Conservation (phyloP, 164 flowering plant species). For the Aristolochia californica region DNA sequence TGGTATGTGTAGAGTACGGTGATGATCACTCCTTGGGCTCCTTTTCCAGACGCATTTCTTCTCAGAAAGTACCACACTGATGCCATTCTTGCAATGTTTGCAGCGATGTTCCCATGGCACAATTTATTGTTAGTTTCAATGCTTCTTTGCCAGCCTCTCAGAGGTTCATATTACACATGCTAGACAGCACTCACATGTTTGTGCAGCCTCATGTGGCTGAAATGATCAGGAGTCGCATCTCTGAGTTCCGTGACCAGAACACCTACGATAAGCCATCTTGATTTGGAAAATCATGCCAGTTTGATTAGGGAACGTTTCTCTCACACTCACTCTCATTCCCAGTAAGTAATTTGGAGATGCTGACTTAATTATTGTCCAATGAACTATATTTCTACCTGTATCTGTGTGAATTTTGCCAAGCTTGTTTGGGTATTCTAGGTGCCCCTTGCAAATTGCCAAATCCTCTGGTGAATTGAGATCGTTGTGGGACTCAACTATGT, state of each 20-base stretch:
- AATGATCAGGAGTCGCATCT: slow-evolving; percentile 59
- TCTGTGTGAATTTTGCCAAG: too few species aligned
- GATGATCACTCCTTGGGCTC: neutral
- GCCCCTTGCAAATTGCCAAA: too few species aligned
- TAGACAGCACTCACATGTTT: slow-evolving; percentile 70
- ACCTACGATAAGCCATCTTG: slow-evolving; percentile 83
- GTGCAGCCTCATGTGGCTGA: slow-evolving; percentile 66
- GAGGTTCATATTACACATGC: slow-evolving; percentile 66
- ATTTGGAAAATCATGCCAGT: slow-evolving; percentile 5
- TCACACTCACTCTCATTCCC: too few species aligned
- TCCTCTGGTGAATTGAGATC: too few species aligned
- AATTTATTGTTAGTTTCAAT: slow-evolving; percentile 70
- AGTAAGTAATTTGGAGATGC: too few species aligned
- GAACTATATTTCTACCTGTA: too few species aligned
- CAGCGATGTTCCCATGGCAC: slow-evolving; percentile 95
- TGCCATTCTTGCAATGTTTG: slow-evolving; percentile 5
- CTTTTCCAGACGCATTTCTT: neutral
- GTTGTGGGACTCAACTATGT: too few species aligned
- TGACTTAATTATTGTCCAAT: too few species aligned
- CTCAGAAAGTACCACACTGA: neutral
- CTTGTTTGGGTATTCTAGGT: too few species aligned
- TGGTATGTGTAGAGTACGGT: slow-evolving; percentile 34
- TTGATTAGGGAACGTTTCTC: too few species aligned
- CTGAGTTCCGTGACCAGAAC: slow-evolving; percentile 67
- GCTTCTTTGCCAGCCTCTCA: slow-evolving; percentile 53